A percentile compares a stretch with the other conserved stretches of the same genome.
phyloP scores from a whole-genome alignment of 139 green algal species.

The Volvox africanus region DNA sequence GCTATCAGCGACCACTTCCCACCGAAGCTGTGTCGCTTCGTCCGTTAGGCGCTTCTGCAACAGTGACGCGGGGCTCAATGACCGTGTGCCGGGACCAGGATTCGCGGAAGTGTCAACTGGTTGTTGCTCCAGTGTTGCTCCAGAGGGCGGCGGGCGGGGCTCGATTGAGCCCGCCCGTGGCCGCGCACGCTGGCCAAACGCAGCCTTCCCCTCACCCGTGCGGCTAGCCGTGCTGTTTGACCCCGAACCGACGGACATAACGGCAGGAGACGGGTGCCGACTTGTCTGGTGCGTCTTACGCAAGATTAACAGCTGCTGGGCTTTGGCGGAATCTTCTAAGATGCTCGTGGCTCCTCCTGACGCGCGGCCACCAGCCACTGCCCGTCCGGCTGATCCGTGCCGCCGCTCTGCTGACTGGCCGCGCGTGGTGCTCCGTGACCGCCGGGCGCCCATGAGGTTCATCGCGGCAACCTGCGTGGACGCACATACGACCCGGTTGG shows the following conservation, averaged over 20 bases:
- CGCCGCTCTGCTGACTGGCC: conserved; percentile 16
- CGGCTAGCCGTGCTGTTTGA: background rate
- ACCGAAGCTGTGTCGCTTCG: conserved; percentile 9
- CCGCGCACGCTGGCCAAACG: background rate
- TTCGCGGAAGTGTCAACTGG: background rate
- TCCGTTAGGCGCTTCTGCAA: background rate
- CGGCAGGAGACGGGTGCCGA: background rate
- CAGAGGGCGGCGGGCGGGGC: background rate
- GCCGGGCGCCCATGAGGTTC: background rate
- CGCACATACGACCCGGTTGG: too few relatives aligned
- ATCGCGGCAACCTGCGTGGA: conserved; percentile 2
- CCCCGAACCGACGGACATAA: background rate
- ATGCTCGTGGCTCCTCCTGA: background rate
- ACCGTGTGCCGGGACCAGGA: background rate
- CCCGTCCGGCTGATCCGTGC: background rate
- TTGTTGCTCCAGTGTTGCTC: background rate
- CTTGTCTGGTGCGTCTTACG: conserved; percentile 3
- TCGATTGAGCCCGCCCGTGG: background rate
- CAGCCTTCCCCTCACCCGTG: background rate
- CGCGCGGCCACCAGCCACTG: background rate
- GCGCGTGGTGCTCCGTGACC: background rate
- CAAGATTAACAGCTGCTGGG: conserved; percentile 3
- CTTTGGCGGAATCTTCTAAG: background rate
- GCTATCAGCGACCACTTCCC: conserved; percentile 40
- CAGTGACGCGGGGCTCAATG: background rate